phyloP scores from a whole-genome alignment of 2,329 filamentous ascomycete genomes.

The Aspergillus clavatus region DNA sequence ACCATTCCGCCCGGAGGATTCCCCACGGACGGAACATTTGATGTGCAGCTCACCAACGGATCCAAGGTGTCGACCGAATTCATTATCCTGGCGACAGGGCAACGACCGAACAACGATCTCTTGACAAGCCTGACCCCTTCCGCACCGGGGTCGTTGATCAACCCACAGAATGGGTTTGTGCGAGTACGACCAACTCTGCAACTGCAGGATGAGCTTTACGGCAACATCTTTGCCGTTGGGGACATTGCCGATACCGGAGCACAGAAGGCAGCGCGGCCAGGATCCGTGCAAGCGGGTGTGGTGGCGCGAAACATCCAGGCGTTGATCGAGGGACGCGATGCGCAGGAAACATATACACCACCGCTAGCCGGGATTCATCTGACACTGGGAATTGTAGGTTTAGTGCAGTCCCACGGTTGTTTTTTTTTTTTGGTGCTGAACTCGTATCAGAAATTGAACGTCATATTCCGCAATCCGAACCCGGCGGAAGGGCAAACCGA shows the following conservation, averaged over 20 bases:
- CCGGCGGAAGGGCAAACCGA: slow-evolving; percentile 30
- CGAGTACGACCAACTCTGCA: slow-evolving; percentile 32
- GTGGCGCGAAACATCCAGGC: slow-evolving; percentile 32
- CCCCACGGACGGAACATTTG: slow-evolving; percentile 22
- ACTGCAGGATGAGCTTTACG: slow-evolving; percentile 26
- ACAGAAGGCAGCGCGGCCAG: slow-evolving; percentile 33
- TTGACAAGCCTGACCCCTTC: slow-evolving; percentile 30
- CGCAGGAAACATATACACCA: slow-evolving; percentile 23
- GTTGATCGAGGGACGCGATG: slow-evolving; percentile 25
- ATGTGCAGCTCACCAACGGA: slow-evolving; percentile 30
- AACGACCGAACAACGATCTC: slow-evolving; percentile 44
- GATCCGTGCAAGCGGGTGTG: slow-evolving; percentile 27
- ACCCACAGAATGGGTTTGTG: slow-evolving; percentile 33
- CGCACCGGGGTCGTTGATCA: slow-evolving; percentile 21
- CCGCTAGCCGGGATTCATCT: slow-evolving; percentile 32
- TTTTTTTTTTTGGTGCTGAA: too few relatives aligned
- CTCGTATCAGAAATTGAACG: slow-evolving; percentile 29
- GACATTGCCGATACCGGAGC: slow-evolving; percentile 35
- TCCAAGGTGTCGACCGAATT: slow-evolving; percentile 33
- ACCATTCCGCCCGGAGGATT: slow-evolving; percentile 25
- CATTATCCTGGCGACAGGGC: slow-evolving; percentile 46
- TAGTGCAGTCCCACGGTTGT: too few relatives aligned
- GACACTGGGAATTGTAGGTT: slow-evolving; percentile 31
- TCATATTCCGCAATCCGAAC: slow-evolving; percentile 37
- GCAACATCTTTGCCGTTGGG: slow-evolving; percentile 33